These are phyloP conservation scores for Gastrodia elata DNA, from an alignment of 106 monocot genomes.

Conservation along the genomic window DNA sequence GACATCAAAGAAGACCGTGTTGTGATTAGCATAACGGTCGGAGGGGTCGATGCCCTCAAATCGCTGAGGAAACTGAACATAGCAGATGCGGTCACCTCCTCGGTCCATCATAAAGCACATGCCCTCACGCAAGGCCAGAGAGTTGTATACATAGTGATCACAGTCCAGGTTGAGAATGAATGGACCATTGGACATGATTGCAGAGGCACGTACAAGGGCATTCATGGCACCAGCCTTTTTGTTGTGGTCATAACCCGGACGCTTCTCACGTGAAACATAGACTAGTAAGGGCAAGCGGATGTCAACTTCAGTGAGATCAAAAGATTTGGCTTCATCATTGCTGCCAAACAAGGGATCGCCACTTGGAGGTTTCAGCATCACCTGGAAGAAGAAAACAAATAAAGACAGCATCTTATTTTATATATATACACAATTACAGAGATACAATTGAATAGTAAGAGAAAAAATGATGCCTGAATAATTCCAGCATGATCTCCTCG, in stretches of 20 bases:
- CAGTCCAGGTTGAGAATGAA: conserved; percentile 67
- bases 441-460: background rate
- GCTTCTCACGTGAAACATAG: conserved; percentile 64
- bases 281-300: conserved; percentile 49
- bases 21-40: conserved; percentile 82
- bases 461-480: conserved; percentile 41
- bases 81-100: conserved; percentile 64
- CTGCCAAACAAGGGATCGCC: conserved; percentile 30
- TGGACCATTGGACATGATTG: conserved; percentile 56
- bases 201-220: conserved; percentile 55
- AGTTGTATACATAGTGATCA: conserved; percentile 58
- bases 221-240: conserved; percentile 75
- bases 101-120: conserved; percentile 90
- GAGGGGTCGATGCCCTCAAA: conserved; percentile 90
- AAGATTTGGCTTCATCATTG: conserved; percentile 9
- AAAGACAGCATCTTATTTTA: background rate
- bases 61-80: conserved; percentile 86
- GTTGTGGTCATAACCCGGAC: conserved; percentile 57
- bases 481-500: conserved; percentile 67
- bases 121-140: conserved; percentile 43
- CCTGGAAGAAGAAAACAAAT: conserved; percentile 15
- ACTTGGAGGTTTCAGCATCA: conserved; percentile 56
- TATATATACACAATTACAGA: background rate
- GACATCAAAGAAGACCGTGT: conserved; percentile 87
- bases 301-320: conserved; percentile 40